These are phyloP conservation scores for Globisporangium parvum DNA, from an alignment of 352 stramenopile genomes.

Conservation along the genomic window DNA sequence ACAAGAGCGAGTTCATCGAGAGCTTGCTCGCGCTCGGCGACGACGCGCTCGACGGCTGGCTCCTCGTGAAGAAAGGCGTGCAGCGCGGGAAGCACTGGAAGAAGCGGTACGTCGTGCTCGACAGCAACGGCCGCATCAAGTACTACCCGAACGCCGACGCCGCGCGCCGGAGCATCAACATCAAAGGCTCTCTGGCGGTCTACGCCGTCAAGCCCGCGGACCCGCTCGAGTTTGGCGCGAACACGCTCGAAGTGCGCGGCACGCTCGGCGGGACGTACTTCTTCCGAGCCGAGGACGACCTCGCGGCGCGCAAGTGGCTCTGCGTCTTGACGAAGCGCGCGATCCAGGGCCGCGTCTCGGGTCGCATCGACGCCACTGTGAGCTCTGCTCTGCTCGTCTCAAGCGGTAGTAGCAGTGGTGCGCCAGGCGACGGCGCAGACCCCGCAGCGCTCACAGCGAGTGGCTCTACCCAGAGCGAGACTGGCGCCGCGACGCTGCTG, in stretches of 20 bases:
- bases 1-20: slow-evolving; percentile 75
- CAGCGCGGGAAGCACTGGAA: slow-evolving; percentile 79
- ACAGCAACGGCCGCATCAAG: slow-evolving; percentile 68
- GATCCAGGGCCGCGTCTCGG: slow-evolving; percentile 63
- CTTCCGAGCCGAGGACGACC: slow-evolving; percentile 72
- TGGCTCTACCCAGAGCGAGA: neutral
- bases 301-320: slow-evolving; percentile 72
- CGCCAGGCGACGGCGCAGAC: slow-evolving; percentile 5
- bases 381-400: slow-evolving; percentile 25
- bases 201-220: slow-evolving; percentile 70
- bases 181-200: slow-evolving; percentile 72
- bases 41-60: slow-evolving; percentile 62
- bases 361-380: slow-evolving; percentile 53
- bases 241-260: slow-evolving; percentile 69
- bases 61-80: slow-evolving; percentile 71
- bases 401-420: neutral
- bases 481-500: slow-evolving; percentile 13
- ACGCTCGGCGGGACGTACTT: slow-evolving; percentile 79
- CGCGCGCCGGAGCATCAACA: slow-evolving; percentile 68
- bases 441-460: slow-evolving; percentile 8
- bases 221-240: slow-evolving; percentile 64
- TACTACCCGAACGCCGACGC: slow-evolving; percentile 77
- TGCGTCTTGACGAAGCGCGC: slow-evolving; percentile 77
- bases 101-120: slow-evolving; percentile 75
- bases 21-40: slow-evolving; percentile 61